Evolutionary conservation across 768 basidiomycete genomes (phyloP).

Genomic region (Baorangia bicolor): DNA sequence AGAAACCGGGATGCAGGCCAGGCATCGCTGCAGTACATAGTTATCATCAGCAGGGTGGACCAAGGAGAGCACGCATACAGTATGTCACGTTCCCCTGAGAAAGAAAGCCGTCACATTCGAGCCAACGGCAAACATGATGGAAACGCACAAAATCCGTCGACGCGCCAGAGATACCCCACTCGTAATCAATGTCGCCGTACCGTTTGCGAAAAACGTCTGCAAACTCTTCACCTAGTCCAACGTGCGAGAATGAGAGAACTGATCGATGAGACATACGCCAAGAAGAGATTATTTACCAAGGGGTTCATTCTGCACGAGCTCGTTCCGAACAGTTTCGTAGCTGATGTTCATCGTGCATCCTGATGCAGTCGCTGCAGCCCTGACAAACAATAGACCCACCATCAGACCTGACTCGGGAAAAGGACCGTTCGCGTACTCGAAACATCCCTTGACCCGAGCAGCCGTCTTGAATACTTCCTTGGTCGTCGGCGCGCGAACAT

Average conservation of each 20-base stretch:
- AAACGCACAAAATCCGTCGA: slow-evolving; percentile 79
- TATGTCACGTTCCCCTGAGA: slow-evolving; percentile 58
- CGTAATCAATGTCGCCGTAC: slow-evolving; percentile 59
- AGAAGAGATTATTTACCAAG: slow-evolving; percentile 42
- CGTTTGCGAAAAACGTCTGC: slow-evolving; percentile 56
- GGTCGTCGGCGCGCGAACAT: slow-evolving; percentile 68
- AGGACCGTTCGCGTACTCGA: slow-evolving; percentile 48
- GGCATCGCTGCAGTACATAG: slow-evolving; percentile 46
- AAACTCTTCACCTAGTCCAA: slow-evolving; percentile 56
- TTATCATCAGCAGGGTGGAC: not conserved
- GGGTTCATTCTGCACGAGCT: slow-evolving; percentile 65
- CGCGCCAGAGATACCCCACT: slow-evolving; percentile 65
- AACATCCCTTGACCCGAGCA: slow-evolving; percentile 67
- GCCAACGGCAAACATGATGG: not conserved
- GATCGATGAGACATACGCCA: not conserved
- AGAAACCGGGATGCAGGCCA: slow-evolving; percentile 67
- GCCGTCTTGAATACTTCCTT: slow-evolving; percentile 55
- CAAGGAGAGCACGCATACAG: slow-evolving; percentile 37
- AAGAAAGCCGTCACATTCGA: not conserved
- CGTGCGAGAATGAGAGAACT: not conserved
- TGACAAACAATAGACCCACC: slow-evolving; percentile 20
- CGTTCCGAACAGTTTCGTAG: slow-evolving; percentile 37
- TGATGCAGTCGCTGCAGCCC: slow-evolving; percentile 67
- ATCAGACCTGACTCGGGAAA: not conserved
- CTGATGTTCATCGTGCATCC: slow-evolving; percentile 54